These are phyloP conservation scores for Sugiyamaella pinicola DNA, from an alignment of 1,139 yeast genomes.

Conservation along the genomic window DNA sequence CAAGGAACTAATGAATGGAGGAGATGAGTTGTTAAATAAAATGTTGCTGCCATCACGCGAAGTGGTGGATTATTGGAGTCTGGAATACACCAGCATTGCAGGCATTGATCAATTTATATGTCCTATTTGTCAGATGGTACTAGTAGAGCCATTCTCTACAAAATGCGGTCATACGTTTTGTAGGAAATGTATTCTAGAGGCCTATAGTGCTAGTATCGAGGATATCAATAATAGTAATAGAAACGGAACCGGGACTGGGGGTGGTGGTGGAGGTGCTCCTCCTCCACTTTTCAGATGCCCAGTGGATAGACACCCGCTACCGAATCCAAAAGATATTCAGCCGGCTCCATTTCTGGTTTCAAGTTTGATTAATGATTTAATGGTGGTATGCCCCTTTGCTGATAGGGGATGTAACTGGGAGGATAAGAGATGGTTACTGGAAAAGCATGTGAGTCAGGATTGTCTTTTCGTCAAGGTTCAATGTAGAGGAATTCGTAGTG, in stretches of 20 bases:
- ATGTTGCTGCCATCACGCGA: slow-evolving; percentile 11
- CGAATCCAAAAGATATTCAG: slow-evolving; percentile 48
- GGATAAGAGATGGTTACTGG: slow-evolving; percentile 63
- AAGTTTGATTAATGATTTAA: slow-evolving; percentile 64
- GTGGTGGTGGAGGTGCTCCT: slow-evolving; percentile 14
- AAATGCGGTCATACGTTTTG: slow-evolving; percentile 45
- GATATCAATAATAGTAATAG: background rate
- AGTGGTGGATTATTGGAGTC: slow-evolving; percentile 31
- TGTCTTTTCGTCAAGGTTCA: slow-evolving; percentile 57
- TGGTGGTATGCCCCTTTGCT: slow-evolving; percentile 56
- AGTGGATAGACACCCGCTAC: slow-evolving; percentile 57
- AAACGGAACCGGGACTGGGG: too few species aligned
- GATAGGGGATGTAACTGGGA: slow-evolving; percentile 60
- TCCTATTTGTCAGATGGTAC: slow-evolving; percentile 42
- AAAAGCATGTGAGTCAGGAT: slow-evolving; percentile 52
- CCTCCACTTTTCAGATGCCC: slow-evolving; percentile 52
- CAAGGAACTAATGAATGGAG: slow-evolving; percentile 3
- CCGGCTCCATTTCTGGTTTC: slow-evolving; percentile 64
- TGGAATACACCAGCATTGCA: slow-evolving; percentile 40
- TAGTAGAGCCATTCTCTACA: slow-evolving; percentile 41
- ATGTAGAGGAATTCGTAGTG: slow-evolving; percentile 37
- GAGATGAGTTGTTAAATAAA: slow-evolving; percentile 8
- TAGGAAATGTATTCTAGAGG: slow-evolving; percentile 32
- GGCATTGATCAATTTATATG: slow-evolving; percentile 49
- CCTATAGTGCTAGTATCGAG: slow-evolving; percentile 34